Conservation (phyloP, 108 stramenopile species). For the Nitzschia putrida region DNA sequence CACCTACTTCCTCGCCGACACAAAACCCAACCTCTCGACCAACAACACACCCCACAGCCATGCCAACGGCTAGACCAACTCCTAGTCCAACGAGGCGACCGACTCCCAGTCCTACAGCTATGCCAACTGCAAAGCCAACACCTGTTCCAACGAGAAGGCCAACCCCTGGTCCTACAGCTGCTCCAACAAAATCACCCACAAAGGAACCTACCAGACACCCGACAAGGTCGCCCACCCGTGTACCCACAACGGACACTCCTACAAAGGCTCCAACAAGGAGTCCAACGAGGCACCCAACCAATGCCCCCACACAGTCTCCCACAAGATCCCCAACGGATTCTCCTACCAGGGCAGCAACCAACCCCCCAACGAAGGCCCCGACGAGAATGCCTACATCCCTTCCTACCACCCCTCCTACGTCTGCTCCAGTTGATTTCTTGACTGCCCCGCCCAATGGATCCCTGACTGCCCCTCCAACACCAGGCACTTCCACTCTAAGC, state of each 20-base stretch:
- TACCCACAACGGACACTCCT: too few relatives aligned
- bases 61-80: conserved; percentile 5
- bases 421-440: background rate
- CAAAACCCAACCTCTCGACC: background rate
- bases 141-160: conserved; percentile 3
- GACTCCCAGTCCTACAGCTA: background rate
- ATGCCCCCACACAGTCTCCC: too few relatives aligned
- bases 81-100: background rate
- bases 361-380: background rate
- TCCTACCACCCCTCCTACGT: background rate
- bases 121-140: background rate
- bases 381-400: background rate
- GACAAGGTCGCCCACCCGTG: background rate
- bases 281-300: too few relatives aligned
- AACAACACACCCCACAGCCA: background rate
- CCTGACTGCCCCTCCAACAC: background rate
- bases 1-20: conserved; percentile 6
- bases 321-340: too few relatives aligned
- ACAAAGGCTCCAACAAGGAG: too few relatives aligned
- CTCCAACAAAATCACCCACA: conserved; percentile 5
- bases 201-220: background rate
- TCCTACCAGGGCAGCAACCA: background rate
- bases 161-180: background rate
- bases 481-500: background rate
- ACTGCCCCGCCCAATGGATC: background rate